A percentile compares a stretch with the other conserved stretches of the same genome.
These are phyloP conservation scores for Fistulifera pelliculosa DNA, from an alignment of 108 stramenopile species.

Conservation along the genomic window DNA sequence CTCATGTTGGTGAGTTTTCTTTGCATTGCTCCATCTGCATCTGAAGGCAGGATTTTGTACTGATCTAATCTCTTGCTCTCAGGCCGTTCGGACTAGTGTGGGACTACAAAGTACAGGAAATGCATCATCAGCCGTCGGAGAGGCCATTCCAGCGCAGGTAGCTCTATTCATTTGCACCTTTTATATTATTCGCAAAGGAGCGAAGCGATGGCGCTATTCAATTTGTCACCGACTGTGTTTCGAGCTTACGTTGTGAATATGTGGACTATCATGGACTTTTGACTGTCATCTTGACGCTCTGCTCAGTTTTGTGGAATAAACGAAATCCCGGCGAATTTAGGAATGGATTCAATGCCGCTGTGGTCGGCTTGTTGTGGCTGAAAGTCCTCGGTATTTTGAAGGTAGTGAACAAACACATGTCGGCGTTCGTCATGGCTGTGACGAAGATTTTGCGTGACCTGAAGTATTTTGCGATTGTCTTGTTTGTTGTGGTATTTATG, in stretches of 20 bases:
- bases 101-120: neutral
- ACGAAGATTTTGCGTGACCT: slow-evolving; percentile 17
- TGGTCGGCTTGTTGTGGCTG: slow-evolving; percentile 35
- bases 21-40: no score
- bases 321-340: neutral
- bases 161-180: slow-evolving; percentile 3
- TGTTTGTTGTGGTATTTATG: slow-evolving; percentile 22
- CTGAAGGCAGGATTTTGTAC: neutral
- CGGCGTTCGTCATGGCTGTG: slow-evolving; percentile 45
- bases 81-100: slow-evolving; percentile 4
- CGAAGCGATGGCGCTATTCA: slow-evolving; percentile 16
- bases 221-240: slow-evolving; percentile 14
- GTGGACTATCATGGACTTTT: slow-evolving; percentile 22
- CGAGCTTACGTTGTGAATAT: slow-evolving; percentile 5
- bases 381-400: slow-evolving; percentile 32
- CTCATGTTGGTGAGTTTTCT: slow-evolving; percentile 10
- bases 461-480: slow-evolving; percentile 19
- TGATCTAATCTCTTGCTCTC: neutral
- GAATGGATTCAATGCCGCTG: slow-evolving; percentile 18
- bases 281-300: slow-evolving; percentile 7
- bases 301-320: neutral
- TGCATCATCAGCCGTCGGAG: neutral
- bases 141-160: slow-evolving; percentile 2
- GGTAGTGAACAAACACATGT: slow-evolving; percentile 36
- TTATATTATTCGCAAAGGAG: slow-evolving; percentile 9